Base-by-base conservation (phyloP, 2,329 filamentous ascomycete genomes). In the Gyromitra esculenta region DNA sequence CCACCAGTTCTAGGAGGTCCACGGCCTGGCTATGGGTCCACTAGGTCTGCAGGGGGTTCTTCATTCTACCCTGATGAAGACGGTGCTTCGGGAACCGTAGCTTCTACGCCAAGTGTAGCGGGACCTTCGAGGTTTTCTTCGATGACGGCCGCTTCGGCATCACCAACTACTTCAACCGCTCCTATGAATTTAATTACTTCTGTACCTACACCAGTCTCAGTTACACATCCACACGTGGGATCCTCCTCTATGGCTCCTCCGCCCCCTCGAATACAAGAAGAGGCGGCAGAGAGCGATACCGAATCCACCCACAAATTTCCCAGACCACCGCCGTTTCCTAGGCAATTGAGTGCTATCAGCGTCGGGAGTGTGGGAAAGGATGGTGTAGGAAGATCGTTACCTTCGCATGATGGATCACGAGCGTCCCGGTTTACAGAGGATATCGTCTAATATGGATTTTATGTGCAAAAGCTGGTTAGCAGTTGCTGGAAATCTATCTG, bases 1-100 rank as follows among this genome's bases (percentile, higher is more conserved):
- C 87, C 88, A 2, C 89, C 90, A 1, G 89, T 91, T 8, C 83
- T 91, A 48, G 79, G 79, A 7, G 79, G 79, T 9, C 76, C 78
- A 31, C 69, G 79, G 7, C 79, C 79, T 31, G 76, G 45, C 5
- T 73, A 73, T 73, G 66, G 56, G 9, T 69, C 72, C 5, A 70
- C 68, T 8, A 59, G 65, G 31, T 78, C 77, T 56, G 75, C 75
- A 43, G 75, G 70, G n/a, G 75, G 70, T n/a, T 78, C 75, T 59
- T 74, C 77, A 15, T 76, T 50, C 54, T 74, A 73, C 72, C 72
- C 67, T 3, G 77, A 76, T 76, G 73, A 77, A n/a, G 78, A 79
- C 37, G 77, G 75, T 11, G 70, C 63, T 1, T 64, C 75, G 15
- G 25, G 66, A 45, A 76, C 75, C n/a, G 25, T 78, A 50, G 57